Evolutionary conservation across 352 stramenopile species (phyloP).

Genomic region (Phytophthora ohioensis): DNA sequence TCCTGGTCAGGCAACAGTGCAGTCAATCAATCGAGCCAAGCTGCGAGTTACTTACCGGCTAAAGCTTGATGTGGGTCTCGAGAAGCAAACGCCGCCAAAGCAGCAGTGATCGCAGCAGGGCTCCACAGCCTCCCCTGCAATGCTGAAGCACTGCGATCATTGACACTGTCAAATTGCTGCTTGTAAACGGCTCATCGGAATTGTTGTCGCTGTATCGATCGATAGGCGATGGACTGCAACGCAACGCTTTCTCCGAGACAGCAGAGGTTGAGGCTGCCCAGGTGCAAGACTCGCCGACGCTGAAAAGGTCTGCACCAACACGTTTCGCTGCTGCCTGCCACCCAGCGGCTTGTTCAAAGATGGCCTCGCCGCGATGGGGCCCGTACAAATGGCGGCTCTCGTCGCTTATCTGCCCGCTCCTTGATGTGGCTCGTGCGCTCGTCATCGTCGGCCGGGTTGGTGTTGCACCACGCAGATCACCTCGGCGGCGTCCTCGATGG

Average conservation of each 20-base stretch:
- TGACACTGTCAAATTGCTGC: background rate
- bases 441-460: slow-evolving; percentile 19
- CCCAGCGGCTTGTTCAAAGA: slow-evolving; percentile 13
- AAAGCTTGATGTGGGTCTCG: slow-evolving; percentile 14
- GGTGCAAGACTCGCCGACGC: slow-evolving; percentile 3
- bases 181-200: too few relatives aligned
- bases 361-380: slow-evolving; percentile 6
- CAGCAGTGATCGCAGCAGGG: background rate
- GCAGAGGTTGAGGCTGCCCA: slow-evolving; percentile 8
- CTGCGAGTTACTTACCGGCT: slow-evolving; percentile 12
- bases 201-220: background rate
- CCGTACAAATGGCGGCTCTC: slow-evolving; percentile 15
- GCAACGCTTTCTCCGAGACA: slow-evolving; percentile 7
- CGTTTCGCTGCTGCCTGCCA: slow-evolving; percentile 26
- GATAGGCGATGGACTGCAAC: slow-evolving; percentile 5
- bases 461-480: slow-evolving; percentile 14
- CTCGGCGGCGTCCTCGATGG: slow-evolving; percentile 1
- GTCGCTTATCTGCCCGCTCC: slow-evolving; percentile 23
- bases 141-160: background rate
- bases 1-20: background rate
- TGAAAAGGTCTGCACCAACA: slow-evolving; percentile 21
- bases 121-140: background rate
- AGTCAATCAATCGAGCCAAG: background rate
- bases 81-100: slow-evolving; percentile 1
- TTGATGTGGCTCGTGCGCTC: slow-evolving; percentile 26